phyloP scores from a whole-genome alignment of 2,329 filamentous ascomycete genomes.

The Aspergillus tamarii region DNA sequence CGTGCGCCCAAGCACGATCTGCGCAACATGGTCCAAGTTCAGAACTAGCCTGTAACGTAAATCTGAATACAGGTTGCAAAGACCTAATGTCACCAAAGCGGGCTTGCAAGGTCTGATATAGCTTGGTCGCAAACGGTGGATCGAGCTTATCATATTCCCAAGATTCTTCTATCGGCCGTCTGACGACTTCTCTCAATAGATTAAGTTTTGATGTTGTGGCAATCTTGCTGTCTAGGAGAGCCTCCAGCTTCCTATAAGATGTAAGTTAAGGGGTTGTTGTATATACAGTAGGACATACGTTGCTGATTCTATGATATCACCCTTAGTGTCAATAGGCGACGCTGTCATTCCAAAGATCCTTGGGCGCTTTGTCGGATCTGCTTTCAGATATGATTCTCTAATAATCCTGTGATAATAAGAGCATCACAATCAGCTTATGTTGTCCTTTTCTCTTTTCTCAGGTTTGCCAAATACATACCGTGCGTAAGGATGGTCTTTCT shows the following conservation, averaged over 20 bases:
- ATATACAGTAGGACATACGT: constrained; percentile 36
- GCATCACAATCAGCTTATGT: neutral
- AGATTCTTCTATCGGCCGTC: constrained; percentile 62
- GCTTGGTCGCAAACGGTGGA: constrained; percentile 62
- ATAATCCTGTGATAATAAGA: constrained; percentile 63
- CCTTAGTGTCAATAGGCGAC: constrained; percentile 84
- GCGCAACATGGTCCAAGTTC: constrained; percentile 82
- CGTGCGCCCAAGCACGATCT: constrained; percentile 77
- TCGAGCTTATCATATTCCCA: constrained; percentile 59
- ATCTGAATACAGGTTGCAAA: constrained; percentile 62
- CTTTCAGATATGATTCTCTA: constrained; percentile 75
- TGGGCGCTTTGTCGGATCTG: constrained; percentile 59
- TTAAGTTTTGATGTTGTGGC: constrained; percentile 70
- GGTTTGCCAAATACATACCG: constrained; percentile 46
- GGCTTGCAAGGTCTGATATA: constrained; percentile 62
- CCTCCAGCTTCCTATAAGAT: constrained; percentile 65
- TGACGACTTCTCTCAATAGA: constrained; percentile 62
- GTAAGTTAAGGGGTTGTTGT: constrained; percentile 12
- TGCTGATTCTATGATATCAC: constrained; percentile 71
- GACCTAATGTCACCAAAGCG: constrained; percentile 56
- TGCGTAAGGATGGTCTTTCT: constrained; percentile 90
- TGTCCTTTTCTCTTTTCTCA: neutral
- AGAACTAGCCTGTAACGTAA: constrained; percentile 62
- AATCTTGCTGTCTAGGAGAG: constrained; percentile 77
- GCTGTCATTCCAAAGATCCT: constrained; percentile 96